phyloP scores from a whole-genome alignment of 2,329 filamentous ascomycete genomes.

The Byssoonygena ceratinophila region DNA sequence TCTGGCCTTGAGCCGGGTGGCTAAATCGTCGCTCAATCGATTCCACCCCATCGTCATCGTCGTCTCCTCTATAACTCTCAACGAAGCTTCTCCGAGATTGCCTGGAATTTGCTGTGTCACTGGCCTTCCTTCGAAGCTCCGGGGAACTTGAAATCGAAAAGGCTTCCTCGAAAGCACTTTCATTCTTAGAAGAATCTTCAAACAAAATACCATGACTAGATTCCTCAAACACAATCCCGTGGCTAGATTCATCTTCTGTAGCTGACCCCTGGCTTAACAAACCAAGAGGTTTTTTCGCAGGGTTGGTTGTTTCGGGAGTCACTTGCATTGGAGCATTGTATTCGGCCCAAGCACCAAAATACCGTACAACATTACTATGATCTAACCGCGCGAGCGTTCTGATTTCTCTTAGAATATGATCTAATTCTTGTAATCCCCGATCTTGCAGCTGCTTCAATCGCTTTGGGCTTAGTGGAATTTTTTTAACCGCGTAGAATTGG shows the following conservation, averaged over 20 bases:
- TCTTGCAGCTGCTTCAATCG: conserved; percentile 44
- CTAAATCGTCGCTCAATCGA: conserved; percentile 37
- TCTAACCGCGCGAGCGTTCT: conserved; percentile 52
- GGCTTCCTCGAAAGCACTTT: conserved; percentile 17
- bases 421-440: conserved; percentile 44
- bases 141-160: conserved; percentile 17
- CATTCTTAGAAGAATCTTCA: conserved; percentile 24
- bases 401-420: conserved; percentile 50
- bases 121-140: background rate
- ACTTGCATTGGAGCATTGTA: conserved; percentile 19
- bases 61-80: conserved; percentile 8
- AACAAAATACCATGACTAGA: conserved; percentile 21
- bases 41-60: conserved; percentile 40
- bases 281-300: conserved; percentile 1
- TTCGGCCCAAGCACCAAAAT: conserved; percentile 57
- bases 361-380: conserved; percentile 57
- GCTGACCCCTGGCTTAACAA: conserved; percentile 14
- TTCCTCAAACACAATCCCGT: conserved; percentile 33
- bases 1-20: conserved; percentile 24
- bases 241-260: conserved; percentile 10
- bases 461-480: conserved; percentile 48
- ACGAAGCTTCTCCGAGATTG: conserved; percentile 11
- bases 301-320: background rate
- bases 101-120: background rate
- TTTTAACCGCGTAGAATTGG: conserved; percentile 55